Conservation (phyloP, 1,284 basidiomycete species). For the Ceraceosorus bombacis region DNA sequence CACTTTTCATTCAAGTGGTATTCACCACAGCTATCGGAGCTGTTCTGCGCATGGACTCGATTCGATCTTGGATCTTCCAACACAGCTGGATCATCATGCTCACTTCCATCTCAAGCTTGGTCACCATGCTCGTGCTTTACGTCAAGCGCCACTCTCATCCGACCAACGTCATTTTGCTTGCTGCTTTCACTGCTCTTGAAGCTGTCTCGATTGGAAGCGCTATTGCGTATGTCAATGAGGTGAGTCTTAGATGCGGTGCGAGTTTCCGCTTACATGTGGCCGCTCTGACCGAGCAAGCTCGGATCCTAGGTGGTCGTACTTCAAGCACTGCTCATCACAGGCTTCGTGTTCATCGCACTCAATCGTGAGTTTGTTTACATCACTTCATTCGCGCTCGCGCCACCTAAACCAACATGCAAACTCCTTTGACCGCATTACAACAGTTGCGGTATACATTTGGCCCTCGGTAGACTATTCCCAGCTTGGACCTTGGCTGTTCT, state of each 20-base stretch:
- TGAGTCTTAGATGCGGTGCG: conserved; percentile 49
- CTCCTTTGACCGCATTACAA: too few relatives aligned
- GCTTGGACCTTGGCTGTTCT: too few relatives aligned
- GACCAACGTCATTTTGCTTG: conserved; percentile 68
- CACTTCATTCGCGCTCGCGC: too few relatives aligned
- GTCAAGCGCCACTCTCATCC: conserved; percentile 83
- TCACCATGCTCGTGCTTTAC: conserved; percentile 68
- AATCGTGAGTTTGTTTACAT: too few relatives aligned
- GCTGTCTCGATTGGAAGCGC: background rate
- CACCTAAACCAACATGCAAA: too few relatives aligned
- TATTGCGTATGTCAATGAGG: conserved; percentile 59
- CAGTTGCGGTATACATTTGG: too few relatives aligned
- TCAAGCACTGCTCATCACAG: conserved; percentile 76
- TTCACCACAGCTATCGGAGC: conserved; percentile 35
- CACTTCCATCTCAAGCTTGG: conserved; percentile 64
- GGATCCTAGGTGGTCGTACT: conserved; percentile 60
- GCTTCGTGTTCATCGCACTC: conserved; percentile 76
- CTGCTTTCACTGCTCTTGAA: conserved; percentile 46
- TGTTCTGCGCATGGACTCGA: conserved; percentile 24
- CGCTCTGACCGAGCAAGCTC: conserved; percentile 27
- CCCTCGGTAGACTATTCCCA: too few relatives aligned
- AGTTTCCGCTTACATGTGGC: background rate
- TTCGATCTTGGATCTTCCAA: conserved; percentile 32
- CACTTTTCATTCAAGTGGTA: conserved; percentile 42
- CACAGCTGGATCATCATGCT: conserved; percentile 48